These are phyloP conservation scores for Podospora pseudocomata DNA, from an alignment of 495 filamentous ascomycete genomes.

Conservation along the genomic window DNA sequence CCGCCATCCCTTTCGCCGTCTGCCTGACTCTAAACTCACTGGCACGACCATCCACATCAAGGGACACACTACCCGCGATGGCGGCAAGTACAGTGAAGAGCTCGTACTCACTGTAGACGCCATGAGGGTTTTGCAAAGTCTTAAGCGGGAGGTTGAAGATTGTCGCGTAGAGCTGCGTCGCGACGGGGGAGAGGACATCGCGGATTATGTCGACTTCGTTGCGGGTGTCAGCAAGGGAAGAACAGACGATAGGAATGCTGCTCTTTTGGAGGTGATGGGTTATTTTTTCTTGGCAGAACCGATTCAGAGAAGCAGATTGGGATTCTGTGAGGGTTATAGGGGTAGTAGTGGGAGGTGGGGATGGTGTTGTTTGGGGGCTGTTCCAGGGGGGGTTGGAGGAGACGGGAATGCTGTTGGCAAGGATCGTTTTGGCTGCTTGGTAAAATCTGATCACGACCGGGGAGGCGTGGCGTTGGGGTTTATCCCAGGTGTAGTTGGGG, in stretches of 20 bases:
- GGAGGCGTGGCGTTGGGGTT: neutral
- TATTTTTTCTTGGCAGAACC: neutral
- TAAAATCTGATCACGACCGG: neutral
- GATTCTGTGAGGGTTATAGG: no score
- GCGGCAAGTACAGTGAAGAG: neutral
- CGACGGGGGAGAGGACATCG: neutral
- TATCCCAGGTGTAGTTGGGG: neutral
- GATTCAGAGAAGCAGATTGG: neutral
- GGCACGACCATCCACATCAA: neutral
- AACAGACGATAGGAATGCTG: neutral
- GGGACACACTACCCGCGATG: neutral
- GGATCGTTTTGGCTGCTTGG: neutral
- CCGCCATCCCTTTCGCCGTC: neutral
- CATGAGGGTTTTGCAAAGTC: neutral
- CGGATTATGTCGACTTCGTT: neutral
- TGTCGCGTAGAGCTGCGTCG: neutral
- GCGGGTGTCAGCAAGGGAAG: neutral
- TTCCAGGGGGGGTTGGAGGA: neutral
- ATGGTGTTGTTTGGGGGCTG: neutral
- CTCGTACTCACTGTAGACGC: neutral
- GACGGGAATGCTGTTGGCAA: neutral
- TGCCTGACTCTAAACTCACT: neutral
- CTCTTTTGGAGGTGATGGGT: neutral
- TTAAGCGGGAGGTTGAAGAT: neutral
- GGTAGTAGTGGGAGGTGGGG: neutral